A percentile compares a stretch with the other conserved stretches of the same genome.
These are phyloP conservation scores for Acrodontium crateriforme DNA, from an alignment of 2,329 filamentous ascomycete genomes.

Conservation along the genomic window DNA sequence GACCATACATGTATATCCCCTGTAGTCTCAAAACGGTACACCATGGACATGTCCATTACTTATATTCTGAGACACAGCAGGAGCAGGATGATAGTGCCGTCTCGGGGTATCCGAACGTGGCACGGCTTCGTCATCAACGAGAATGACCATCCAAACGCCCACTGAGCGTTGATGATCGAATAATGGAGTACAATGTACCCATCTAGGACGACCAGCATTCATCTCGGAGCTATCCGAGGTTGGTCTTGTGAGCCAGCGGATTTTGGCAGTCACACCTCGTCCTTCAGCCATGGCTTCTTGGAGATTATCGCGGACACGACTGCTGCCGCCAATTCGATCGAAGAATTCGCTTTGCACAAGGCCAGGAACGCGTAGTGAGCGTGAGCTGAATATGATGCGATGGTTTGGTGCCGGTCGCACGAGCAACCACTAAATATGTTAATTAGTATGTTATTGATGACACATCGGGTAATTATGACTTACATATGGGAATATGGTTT, in stretches of 20 bases:
- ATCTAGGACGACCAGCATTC: constrained; percentile 18
- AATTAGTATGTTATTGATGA: neutral
- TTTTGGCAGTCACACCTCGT: constrained; percentile 29
- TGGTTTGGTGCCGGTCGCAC: constrained; percentile 52
- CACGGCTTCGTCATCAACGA: constrained; percentile 30
- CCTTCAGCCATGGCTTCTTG: constrained; percentile 26
- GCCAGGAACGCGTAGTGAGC: constrained; percentile 51
- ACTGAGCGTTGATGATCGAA: constrained; percentile 28
- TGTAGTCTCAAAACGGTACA: too few relatives aligned
- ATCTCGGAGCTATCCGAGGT: constrained; percentile 2
- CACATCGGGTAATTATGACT: constrained; percentile 3
- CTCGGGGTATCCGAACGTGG: constrained; percentile 8
- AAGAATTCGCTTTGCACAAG: constrained; percentile 40
- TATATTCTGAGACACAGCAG: neutral
- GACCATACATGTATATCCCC: too few relatives aligned
- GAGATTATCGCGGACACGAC: constrained; percentile 24
- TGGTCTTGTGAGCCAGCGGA: constrained; percentile 24
- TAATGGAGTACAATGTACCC: constrained; percentile 33
- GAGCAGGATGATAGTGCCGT: neutral
- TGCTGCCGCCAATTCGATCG: constrained; percentile 28
- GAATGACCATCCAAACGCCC: constrained; percentile 35
- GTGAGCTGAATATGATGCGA: constrained; percentile 55
- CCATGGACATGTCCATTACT: constrained; percentile 1
- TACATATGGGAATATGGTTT: constrained; percentile 23
- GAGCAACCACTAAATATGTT: constrained; percentile 41